phyloP scores from a whole-genome alignment of 2,329 filamentous ascomycete genomes.

The Phialocephala subalpina region DNA sequence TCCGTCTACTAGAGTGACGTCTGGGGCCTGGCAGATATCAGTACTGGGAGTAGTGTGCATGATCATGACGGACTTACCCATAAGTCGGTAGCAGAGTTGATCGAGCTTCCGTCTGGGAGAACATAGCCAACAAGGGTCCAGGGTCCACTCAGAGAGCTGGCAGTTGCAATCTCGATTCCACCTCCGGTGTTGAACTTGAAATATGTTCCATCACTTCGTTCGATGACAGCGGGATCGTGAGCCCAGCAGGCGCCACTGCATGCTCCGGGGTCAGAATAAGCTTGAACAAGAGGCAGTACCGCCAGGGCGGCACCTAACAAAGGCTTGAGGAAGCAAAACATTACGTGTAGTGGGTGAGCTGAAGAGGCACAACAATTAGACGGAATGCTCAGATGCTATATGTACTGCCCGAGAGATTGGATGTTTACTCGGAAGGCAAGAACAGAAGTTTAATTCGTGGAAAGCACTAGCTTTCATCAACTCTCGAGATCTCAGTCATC shows the following conservation, averaged over 20 bases:
- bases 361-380: neutral
- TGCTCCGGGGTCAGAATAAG: slow-evolving; percentile 46
- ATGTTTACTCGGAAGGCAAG: neutral
- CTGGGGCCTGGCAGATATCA: slow-evolving; percentile 61
- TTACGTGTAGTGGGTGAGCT: neutral
- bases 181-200: slow-evolving; percentile 52
- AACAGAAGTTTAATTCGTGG: slow-evolving; percentile 5
- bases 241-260: slow-evolving; percentile 51
- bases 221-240: slow-evolving; percentile 52
- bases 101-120: slow-evolving; percentile 47
- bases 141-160: slow-evolving; percentile 48
- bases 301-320: slow-evolving; percentile 14
- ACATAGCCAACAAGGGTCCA: slow-evolving; percentile 51
- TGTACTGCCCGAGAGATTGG: neutral
- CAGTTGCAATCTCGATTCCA: slow-evolving; percentile 49
- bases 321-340: slow-evolving; percentile 21
- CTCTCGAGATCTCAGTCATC: neutral
- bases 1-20: slow-evolving; percentile 63
- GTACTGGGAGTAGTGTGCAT: neutral
- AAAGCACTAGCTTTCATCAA: slow-evolving; percentile 5
- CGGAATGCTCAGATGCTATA: neutral
- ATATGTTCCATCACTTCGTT: slow-evolving; percentile 51
- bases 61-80: slow-evolving; percentile 45
- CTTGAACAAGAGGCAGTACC: slow-evolving; percentile 26
- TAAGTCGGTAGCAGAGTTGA: slow-evolving; percentile 48